These are phyloP conservation scores for Fusarium newnesense DNA, from an alignment of 2,329 filamentous ascomycete genomes.

Conservation along the genomic window DNA sequence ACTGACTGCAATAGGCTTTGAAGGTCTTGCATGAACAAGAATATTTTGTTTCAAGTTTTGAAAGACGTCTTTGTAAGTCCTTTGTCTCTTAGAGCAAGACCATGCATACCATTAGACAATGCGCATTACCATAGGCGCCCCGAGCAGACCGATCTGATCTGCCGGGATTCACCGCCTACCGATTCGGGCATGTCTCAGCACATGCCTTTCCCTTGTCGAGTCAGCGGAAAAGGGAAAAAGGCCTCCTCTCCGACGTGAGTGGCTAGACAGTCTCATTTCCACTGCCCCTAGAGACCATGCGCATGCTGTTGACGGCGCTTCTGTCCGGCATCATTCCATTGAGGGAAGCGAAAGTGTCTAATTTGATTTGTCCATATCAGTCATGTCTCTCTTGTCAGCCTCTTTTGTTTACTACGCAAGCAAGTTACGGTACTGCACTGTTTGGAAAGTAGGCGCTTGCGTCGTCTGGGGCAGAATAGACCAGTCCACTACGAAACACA, in stretches of 20 bases:
- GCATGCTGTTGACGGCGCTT: conserved; percentile 3
- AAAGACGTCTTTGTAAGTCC: not conserved
- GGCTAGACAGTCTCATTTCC: conserved; percentile 32
- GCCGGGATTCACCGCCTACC: conserved; percentile 12
- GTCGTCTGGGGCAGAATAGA: conserved; percentile 15
- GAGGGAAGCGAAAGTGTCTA: conserved; percentile 32
- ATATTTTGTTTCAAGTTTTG: not conserved
- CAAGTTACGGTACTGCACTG: not conserved
- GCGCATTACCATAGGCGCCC: not conserved
- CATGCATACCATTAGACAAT: not conserved
- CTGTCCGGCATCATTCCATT: conserved; percentile 14
- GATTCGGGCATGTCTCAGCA: not conserved
- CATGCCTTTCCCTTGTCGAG: not conserved
- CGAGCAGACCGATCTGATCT: conserved; percentile 4
- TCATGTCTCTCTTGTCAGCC: not conserved
- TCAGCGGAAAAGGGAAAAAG: conserved; percentile 16
- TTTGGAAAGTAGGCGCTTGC: conserved; percentile 31
- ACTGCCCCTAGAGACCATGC: conserved; percentile 19
- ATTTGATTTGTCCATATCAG: conserved; percentile 23
- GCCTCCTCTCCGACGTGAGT: conserved; percentile 16
- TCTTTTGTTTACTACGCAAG: conserved; percentile 6
- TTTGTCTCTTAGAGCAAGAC: not conserved
- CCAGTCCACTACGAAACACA: conserved; percentile 20
- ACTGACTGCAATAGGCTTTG: not conserved
- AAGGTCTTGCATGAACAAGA: not conserved